Conservation (phyloP, 257 asterid species). For the Scutellaria minor region DNA sequence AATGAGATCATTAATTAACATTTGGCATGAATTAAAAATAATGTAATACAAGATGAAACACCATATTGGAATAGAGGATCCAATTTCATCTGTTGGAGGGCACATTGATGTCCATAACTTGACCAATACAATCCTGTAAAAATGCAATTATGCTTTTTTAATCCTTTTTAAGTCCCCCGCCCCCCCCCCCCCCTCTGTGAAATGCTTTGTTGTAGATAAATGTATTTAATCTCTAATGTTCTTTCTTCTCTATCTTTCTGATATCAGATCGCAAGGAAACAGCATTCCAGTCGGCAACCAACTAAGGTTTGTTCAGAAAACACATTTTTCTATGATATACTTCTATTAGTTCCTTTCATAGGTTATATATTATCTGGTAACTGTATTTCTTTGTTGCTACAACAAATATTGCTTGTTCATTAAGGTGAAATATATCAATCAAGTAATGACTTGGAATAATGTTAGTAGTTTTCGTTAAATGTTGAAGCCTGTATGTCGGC, state of each 20-base stretch:
- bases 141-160: neutral
- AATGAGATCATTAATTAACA: no score
- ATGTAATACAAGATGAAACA: no score
- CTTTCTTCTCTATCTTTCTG: constrained; percentile 12
- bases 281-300: constrained; percentile 60
- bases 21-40: no score
- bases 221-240: constrained; percentile 29
- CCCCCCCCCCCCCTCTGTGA: neutral
- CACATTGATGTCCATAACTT: neutral
- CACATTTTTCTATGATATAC: neutral
- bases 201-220: neutral
- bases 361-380: constrained; percentile 11
- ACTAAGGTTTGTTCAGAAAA: constrained; percentile 49
- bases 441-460: neutral
- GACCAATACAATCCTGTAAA: neutral
- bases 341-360: constrained; percentile 1
- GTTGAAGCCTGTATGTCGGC: constrained; percentile 5
- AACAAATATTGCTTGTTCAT: constrained; percentile 4
- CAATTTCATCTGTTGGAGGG: neutral
- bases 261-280: constrained; percentile 52
- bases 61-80: no score
- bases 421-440: neutral
- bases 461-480: constrained; percentile 10
- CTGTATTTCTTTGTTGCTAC: constrained; percentile 7
- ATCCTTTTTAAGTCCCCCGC: neutral